phyloP scores from a whole-genome alignment of 2,329 filamentous ascomycete genomes.

The Neofusicoccum umdonicola region DNA sequence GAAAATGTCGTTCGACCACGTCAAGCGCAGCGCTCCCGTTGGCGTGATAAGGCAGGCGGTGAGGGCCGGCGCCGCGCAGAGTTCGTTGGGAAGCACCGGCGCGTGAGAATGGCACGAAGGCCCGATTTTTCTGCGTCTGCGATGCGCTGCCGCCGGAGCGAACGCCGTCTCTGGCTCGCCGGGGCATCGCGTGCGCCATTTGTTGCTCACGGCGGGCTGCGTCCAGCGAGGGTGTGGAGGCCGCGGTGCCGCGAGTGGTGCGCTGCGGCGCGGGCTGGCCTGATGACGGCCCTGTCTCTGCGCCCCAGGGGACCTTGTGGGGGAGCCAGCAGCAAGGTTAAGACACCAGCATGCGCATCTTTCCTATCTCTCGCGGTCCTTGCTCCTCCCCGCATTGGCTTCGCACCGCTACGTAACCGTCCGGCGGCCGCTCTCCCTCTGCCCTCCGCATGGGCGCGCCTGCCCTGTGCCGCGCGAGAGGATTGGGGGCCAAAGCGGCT shows the following conservation, averaged over 20 bases:
- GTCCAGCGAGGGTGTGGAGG: not conserved
- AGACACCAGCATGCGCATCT: conserved; percentile 19
- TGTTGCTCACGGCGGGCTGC: not conserved
- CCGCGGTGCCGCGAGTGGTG: not conserved
- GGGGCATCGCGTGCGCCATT: not conserved
- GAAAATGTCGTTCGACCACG: conserved; percentile 2
- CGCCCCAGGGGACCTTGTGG: not conserved
- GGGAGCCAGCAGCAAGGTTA: not conserved
- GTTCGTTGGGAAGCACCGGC: not conserved
- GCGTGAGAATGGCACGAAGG: not conserved
- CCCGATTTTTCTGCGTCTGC: conserved; percentile 1
- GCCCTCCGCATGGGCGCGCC: not conserved
- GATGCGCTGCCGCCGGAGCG: not conserved
- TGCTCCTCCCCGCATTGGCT: conserved; percentile 34
- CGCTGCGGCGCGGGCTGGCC: not conserved
- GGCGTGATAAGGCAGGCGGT: conserved; percentile 10
- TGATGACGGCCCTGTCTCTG: not conserved
- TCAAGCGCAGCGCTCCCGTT: not conserved
- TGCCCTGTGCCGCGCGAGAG: not conserved
- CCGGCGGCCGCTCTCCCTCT: not conserved
- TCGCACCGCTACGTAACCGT: conserved; percentile 22
- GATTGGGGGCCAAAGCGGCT: conserved; percentile 9
- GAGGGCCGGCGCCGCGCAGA: not conserved
- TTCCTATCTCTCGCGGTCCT: not conserved
- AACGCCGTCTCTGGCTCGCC: not conserved